Base-by-base conservation (phyloP, 768 basidiomycete species). In the Candolleomyces eurysporus region DNA sequence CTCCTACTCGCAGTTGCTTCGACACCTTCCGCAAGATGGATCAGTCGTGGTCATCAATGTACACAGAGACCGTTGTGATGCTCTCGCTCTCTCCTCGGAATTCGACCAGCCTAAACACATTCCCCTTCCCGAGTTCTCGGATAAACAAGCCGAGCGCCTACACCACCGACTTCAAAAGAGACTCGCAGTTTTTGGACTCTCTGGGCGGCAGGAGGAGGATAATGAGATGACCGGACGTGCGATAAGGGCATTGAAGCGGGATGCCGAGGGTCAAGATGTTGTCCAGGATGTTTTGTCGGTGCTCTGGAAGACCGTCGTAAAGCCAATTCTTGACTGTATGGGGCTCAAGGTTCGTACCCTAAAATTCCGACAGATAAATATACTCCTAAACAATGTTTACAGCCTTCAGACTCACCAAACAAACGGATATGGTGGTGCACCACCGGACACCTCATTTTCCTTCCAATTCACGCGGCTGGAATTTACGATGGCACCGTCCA, bases 401-500 rank as follows among this genome's bases (percentile, higher is more conserved):
- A 26, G 9, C 14, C 62, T 13, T 54, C 59, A 14, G 58, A 22
- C 1, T 5, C 48, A n/a, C 14, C 53, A 14, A 50, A 54, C 13
- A 32, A 53, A 43, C 66, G 73, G n/a, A 61, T 70, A 14, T 70
- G 69, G 69, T 70, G 74, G 75, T 76, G 72, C 62, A 65, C 69
- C 3, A 75, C 72, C 7, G 70, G 69, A 3, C 65, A 64, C 10
- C 58, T 75, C 0, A 30, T 68, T 4, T 68, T 69, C 46, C 68
- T 77, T 53, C 73, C 75, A 5, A 64, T 75, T 17, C 75, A 75
- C 61, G 73, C 75, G 2, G 73, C 74, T 5, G 72, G 74, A 39
- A 54, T 70, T 3, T 72, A 69, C 48, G 17, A 11, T 10, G 48
- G 31, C 17, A 14, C 22, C 45, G 60, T 21, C 5, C 43, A 8